Conservation (phyloP, 805 yeast species). For the Candida saitoana region DNA sequence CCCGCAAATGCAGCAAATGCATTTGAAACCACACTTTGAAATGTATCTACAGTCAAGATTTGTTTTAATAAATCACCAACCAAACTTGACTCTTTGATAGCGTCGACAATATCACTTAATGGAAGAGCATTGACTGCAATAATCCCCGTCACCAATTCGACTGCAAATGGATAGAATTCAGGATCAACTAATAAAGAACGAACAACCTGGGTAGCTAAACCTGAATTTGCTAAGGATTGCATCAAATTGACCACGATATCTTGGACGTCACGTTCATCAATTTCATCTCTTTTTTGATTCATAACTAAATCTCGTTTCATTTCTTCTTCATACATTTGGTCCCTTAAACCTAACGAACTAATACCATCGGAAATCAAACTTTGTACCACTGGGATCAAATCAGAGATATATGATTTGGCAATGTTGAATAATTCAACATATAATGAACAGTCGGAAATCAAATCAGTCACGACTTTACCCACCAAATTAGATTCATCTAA, state of each 20-base stretch:
- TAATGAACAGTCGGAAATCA: conserved; percentile 36
- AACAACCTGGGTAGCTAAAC: conserved; percentile 39
- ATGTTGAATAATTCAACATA: conserved; percentile 31
- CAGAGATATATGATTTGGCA: conserved; percentile 24
- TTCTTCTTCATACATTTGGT: conserved; percentile 10
- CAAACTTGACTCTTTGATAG: conserved; percentile 30
- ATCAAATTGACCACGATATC: conserved; percentile 32
- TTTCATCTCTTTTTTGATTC: conserved; percentile 5
- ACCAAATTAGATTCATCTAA: conserved; percentile 36
- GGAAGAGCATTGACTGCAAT: conserved; percentile 26
- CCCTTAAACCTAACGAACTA: conserved; percentile 13
- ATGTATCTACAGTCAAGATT: conserved; percentile 29
- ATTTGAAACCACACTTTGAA: conserved; percentile 30
- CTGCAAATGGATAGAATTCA: conserved; percentile 33
- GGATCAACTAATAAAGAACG: conserved; percentile 36
- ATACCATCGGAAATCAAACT: conserved; percentile 16
- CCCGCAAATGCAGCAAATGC: conserved; percentile 39
- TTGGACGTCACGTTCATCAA: conserved; percentile 16
- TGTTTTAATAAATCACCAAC: conserved; percentile 30
- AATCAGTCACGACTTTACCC: conserved; percentile 28
- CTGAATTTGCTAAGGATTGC: conserved; percentile 38
- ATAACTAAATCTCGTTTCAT: conserved; percentile 1
- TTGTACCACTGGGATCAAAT: conserved; percentile 25
- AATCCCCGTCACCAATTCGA: conserved; percentile 28
- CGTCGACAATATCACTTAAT: conserved; percentile 24